Evolutionary conservation across 2,329 filamentous ascomycete genomes (phyloP).

Genomic region (Geosmithia putterillii): DNA sequence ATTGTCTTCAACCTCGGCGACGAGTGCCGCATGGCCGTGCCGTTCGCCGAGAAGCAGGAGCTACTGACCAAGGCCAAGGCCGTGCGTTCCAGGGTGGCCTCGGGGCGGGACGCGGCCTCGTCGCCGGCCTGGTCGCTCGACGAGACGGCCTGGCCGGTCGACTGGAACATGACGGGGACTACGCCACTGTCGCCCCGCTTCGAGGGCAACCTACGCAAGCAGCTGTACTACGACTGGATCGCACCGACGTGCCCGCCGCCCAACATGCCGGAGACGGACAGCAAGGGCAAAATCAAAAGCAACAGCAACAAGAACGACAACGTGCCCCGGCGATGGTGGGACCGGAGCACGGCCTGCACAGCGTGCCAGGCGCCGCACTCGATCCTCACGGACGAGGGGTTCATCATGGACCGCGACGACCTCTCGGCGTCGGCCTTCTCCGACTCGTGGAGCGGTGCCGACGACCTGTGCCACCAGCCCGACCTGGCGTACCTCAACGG

Average conservation of each 20-base stretch:
- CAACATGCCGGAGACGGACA: too few species aligned
- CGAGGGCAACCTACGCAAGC: conserved; percentile 7
- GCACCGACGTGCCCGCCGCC: conserved; percentile 29
- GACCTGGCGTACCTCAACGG: conserved; percentile 36
- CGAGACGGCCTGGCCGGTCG: conserved; percentile 5
- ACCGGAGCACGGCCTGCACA: conserved; percentile 18
- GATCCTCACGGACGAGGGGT: conserved; percentile 13
- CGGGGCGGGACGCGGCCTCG: not conserved
- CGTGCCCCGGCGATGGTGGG: conserved; percentile 29
- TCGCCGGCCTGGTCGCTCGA: not conserved
- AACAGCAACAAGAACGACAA: too few species aligned
- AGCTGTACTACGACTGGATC: conserved; percentile 22
- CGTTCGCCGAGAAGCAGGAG: conserved; percentile 40
- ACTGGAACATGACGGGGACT: too few species aligned
- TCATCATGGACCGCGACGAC: conserved; percentile 24
- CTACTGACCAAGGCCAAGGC: conserved; percentile 38
- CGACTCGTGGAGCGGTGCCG: conserved; percentile 39
- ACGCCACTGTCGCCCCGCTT: conserved; percentile 7
- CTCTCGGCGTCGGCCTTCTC: too few species aligned
- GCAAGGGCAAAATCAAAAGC: too few species aligned
- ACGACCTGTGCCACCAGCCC: conserved; percentile 36
- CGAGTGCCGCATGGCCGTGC: conserved; percentile 44
- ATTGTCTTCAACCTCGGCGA: conserved; percentile 65
- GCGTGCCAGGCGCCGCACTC: conserved; percentile 23
- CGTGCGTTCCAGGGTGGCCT: conserved; percentile 33